phyloP scores from a whole-genome alignment of 108 stramenopile species.

The Skeletonema grethae region DNA sequence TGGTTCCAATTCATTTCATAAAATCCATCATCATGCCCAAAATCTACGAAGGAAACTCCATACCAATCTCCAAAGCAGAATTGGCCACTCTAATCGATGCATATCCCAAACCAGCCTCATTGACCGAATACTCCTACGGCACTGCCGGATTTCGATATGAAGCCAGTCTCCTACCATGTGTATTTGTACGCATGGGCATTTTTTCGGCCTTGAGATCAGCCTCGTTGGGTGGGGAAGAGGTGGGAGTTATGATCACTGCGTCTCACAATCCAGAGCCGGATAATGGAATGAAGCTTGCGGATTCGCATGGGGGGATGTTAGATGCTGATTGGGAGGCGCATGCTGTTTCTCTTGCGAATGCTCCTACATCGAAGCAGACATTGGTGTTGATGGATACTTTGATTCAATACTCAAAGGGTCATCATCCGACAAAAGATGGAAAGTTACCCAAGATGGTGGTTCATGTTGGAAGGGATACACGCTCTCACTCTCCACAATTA shows the following conservation, averaged over 20 bases:
- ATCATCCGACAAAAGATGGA: slow-evolving; percentile 8
- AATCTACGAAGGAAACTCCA: slow-evolving; percentile 36
- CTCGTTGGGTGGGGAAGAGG: slow-evolving; percentile 38
- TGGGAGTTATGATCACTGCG: slow-evolving; percentile 98
- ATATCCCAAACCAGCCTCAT: slow-evolving; percentile 38
- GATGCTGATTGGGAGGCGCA: slow-evolving; percentile 72
- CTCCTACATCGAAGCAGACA: slow-evolving; percentile 37
- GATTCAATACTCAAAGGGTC: slow-evolving; percentile 4
- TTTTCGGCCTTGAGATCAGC: slow-evolving; percentile 54
- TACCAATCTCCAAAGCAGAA: slow-evolving; percentile 27
- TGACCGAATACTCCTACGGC: slow-evolving; percentile 60
- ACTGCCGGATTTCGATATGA: slow-evolving; percentile 86
- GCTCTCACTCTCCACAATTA: slow-evolving; percentile 79
- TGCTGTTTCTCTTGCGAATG: slow-evolving; percentile 75
- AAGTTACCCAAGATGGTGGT: slow-evolving; percentile 54
- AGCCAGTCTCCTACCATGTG: slow-evolving; percentile 53
- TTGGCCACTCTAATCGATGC: slow-evolving; percentile 35
- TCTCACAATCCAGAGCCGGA: slow-evolving; percentile 93
- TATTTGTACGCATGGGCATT: slow-evolving; percentile 77
- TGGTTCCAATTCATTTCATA: not conserved
- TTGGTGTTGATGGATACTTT: slow-evolving; percentile 35
- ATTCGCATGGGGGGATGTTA: slow-evolving; percentile 94
- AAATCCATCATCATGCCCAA: slow-evolving; percentile 24
- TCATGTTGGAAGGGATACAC: slow-evolving; percentile 89
- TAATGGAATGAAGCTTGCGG: slow-evolving; percentile 97